Base-by-base conservation (phyloP, 768 basidiomycete species). In the Lactifluus rugatus region DNA sequence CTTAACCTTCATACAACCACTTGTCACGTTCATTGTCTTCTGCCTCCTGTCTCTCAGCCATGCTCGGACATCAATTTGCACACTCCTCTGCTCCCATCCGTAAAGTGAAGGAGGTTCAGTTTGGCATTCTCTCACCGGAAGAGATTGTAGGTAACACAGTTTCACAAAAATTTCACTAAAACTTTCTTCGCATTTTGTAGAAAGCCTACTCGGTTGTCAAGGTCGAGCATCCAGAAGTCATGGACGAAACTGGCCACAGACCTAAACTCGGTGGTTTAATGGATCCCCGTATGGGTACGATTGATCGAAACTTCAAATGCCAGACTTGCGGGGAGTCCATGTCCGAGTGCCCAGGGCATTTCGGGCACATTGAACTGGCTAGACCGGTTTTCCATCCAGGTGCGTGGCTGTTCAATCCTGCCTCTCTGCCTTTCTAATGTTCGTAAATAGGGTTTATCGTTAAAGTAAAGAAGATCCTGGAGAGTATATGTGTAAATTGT, bases 251-350 rank as follows among this genome's bases (percentile, higher is more conserved):
- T 19, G 90, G 85, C 1, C 88, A 87, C 68, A 88, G 85, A 68
- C 89, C 91, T 25, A 97, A 96, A 75, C 76, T 83, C 25, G 93
- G 93, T 48, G 96, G 96, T 47, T 76, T 99, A 68, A 95, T 95
- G 88, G 96, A 99, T 75, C 92, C 94, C 51, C 84, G 92, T 59
- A 92, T 98, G 88, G 96, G 96, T 39, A 99, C 93, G 28, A 95
- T 94, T 66, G 93, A 94, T 77, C 80, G 93, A 65, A 93, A 94
- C 71, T 94, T 95, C 76, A 98, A 98, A 76, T 99, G 96, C 71
- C 93, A 97, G 76, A 98, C 96, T 28, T 98, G 96, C 71, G 94
- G 93, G 64, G 96, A 99, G 79, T 95, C 94, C n/a, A 97, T 98
- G 94, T 87, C 93, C 17, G 96, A 98, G 71, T 99, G 96, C 75